These are phyloP conservation scores for Phalaenopsis hybrid DNA, from an alignment of 116 monocot species.

Conservation along the genomic window DNA sequence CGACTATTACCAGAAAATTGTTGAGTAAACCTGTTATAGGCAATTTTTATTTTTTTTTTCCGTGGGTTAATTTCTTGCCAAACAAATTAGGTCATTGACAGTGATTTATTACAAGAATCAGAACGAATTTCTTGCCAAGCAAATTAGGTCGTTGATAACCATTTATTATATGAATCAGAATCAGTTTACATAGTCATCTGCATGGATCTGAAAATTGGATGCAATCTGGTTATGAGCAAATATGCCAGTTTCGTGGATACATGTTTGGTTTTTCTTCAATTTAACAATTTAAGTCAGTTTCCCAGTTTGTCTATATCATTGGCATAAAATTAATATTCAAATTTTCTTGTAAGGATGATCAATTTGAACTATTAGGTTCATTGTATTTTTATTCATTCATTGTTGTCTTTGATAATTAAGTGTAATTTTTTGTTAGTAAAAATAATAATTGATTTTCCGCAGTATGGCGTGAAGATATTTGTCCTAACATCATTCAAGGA, in stretches of 20 bases:
- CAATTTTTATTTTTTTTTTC: no score
- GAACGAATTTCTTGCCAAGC: not conserved
- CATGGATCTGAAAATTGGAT: not conserved
- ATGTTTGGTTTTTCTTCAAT: not conserved
- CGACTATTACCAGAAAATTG: no score
- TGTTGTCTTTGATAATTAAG: not conserved
- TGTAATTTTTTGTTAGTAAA: not conserved
- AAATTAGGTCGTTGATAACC: not conserved
- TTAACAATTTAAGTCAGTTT: not conserved
- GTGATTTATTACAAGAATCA: no score
- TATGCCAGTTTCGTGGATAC: not conserved
- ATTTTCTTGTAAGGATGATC: not conserved
- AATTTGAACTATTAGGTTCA: not conserved
- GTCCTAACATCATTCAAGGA: constrained; percentile 96
- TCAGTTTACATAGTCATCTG: not conserved
- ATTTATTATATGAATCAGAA: not conserved
- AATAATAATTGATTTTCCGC: constrained; percentile 20
- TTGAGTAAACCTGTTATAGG: no score
- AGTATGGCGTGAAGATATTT: constrained; percentile 97
- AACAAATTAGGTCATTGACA: no score
- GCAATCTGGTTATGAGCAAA: not conserved
- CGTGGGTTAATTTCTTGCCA: no score
- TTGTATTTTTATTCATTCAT: not conserved
- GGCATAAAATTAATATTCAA: not conserved
- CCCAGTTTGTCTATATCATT: not conserved